phyloP scores from a whole-genome alignment of 2,329 filamentous ascomycete species.

The Pestalotiopsis fici region DNA sequence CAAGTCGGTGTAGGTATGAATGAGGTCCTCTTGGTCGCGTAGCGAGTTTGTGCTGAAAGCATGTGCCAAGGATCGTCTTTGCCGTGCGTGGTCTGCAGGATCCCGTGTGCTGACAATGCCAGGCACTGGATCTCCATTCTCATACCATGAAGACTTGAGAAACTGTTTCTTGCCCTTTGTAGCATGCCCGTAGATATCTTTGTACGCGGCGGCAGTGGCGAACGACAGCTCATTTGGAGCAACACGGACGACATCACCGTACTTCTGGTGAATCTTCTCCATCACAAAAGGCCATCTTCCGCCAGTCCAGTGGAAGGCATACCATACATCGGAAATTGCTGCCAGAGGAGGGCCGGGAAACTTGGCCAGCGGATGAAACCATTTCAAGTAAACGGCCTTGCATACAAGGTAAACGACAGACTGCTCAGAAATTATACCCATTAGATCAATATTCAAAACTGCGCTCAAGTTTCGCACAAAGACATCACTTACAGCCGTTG shows the following conservation, averaged over 20 bases:
- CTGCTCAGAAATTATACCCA: no score
- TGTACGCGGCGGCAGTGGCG: slow-evolving; percentile 27
- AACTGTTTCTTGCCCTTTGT: slow-evolving; percentile 10
- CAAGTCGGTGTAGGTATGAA: slow-evolving; percentile 17
- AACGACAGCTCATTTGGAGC: slow-evolving; percentile 37
- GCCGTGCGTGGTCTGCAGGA: slow-evolving; percentile 12
- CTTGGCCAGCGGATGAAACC: background rate
- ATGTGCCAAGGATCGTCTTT: slow-evolving; percentile 12
- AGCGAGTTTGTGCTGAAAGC: slow-evolving; percentile 17
- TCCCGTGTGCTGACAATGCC: slow-evolving; percentile 11
- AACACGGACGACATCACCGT: slow-evolving; percentile 27
- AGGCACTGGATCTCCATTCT: background rate
- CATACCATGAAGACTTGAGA: slow-evolving; percentile 13
- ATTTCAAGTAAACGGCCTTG: background rate
- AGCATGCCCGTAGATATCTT: slow-evolving; percentile 32
- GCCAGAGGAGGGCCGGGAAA: background rate
- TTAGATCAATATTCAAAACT: no score
- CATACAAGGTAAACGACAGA: no score
- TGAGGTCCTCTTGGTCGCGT: slow-evolving; percentile 16
- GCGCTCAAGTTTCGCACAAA: no score
- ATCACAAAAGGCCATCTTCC: background rate
- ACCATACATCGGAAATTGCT: background rate
- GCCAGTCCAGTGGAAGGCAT: background rate
- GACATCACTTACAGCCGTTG: no score
- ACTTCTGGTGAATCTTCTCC: background rate